These are phyloP conservation scores for Fusarium begoniae DNA, from an alignment of 2,329 filamentous ascomycete species.

Conservation along the genomic window DNA sequence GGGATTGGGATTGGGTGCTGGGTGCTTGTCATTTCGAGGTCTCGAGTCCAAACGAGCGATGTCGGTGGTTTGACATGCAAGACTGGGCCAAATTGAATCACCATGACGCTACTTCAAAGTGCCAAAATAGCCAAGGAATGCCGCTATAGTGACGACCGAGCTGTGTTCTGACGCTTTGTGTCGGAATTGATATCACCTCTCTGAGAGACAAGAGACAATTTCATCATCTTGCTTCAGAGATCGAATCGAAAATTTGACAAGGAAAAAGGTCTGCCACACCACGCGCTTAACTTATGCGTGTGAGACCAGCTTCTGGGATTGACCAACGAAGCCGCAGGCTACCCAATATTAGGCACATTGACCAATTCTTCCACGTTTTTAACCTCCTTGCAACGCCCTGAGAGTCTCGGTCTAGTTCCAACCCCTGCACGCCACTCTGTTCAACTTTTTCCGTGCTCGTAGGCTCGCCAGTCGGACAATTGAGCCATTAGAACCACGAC, in stretches of 20 bases:
- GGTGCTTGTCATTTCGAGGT: conserved; percentile 32
- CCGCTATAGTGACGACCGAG: neutral
- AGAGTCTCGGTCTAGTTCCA: conserved; percentile 17
- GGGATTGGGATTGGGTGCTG: conserved; percentile 19
- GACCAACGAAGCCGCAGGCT: conserved; percentile 23
- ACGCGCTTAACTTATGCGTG: conserved; percentile 30
- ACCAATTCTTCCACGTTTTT: conserved; percentile 41
- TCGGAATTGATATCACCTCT: conserved; percentile 2
- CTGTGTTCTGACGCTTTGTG: conserved; percentile 9
- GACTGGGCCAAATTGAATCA: conserved; percentile 31
- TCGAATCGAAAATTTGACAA: conserved; percentile 21
- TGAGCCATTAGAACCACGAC: conserved; percentile 7
- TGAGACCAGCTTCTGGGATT: conserved; percentile 29
- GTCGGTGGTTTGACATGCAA: conserved; percentile 13
- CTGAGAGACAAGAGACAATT: neutral
- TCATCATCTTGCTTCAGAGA: neutral
- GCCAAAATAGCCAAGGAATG: neutral
- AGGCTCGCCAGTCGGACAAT: conserved; percentile 13
- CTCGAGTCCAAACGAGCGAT: conserved; percentile 24
- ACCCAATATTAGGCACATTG: conserved; percentile 2
- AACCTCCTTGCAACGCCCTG: conserved; percentile 24
- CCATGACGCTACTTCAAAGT: conserved; percentile 27
- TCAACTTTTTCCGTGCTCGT: conserved; percentile 4
- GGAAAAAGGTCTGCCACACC: conserved; percentile 24
- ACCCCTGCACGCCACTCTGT: conserved; percentile 36